These are phyloP conservation scores for Daldinia loculata DNA, from an alignment of 495 filamentous ascomycete genomes.

Conservation along the genomic window DNA sequence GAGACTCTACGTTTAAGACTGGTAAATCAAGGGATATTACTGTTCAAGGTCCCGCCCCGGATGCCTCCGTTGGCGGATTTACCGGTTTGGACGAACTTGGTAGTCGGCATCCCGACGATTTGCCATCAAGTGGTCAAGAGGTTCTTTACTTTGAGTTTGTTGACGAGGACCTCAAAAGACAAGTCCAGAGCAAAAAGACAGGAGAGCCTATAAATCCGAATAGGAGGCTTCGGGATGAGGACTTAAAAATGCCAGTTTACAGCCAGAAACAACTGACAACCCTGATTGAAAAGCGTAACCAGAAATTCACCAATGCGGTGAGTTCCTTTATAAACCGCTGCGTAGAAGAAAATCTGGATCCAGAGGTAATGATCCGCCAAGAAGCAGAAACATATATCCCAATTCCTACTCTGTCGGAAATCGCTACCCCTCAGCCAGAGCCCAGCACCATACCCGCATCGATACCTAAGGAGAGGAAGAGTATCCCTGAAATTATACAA, in stretches of 20 bases:
- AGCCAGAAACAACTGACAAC: slow-evolving; percentile 91
- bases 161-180: slow-evolving; percentile 87
- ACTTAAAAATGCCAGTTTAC: slow-evolving; percentile 91
- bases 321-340: slow-evolving; percentile 80
- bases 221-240: slow-evolving; percentile 73
- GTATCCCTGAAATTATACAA: slow-evolving; percentile 82
- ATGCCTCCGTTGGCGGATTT: slow-evolving; percentile 59
- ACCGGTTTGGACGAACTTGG: slow-evolving; percentile 55
- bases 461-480: slow-evolving; percentile 85
- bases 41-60: slow-evolving; percentile 52
- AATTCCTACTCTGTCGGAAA: slow-evolving; percentile 41
- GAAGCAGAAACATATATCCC: slow-evolving; percentile 63
- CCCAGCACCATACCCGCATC: slow-evolving; percentile 62
- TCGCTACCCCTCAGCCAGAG: slow-evolving; percentile 42
- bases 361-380: slow-evolving; percentile 68
- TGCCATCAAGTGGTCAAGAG: slow-evolving; percentile 59
- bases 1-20: slow-evolving; percentile 60
- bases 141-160: slow-evolving; percentile 91
- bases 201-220: slow-evolving; percentile 72
- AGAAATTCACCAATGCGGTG: slow-evolving; percentile 82
- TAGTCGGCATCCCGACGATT: slow-evolving; percentile 45
- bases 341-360: slow-evolving; percentile 69
- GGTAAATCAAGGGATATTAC: slow-evolving; percentile 52
- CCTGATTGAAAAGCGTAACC: slow-evolving; percentile 90
- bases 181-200: slow-evolving; percentile 73